Base-by-base conservation (phyloP, 768 basidiomycete genomes). In the Neoboletus subvelutipes region DNA sequence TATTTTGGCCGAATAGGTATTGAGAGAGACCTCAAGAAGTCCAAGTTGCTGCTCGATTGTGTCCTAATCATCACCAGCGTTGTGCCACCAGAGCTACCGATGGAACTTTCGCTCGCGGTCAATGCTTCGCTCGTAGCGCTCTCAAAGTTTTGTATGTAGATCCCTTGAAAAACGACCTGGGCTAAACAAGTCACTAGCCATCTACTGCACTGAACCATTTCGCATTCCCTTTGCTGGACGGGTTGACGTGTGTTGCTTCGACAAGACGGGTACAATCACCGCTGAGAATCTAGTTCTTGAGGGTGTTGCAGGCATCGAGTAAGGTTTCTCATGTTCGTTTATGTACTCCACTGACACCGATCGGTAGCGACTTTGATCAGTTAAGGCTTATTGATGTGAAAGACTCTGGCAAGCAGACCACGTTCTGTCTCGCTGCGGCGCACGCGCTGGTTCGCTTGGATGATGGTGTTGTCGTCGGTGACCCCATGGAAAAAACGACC, bases 201-300 rank as follows among this genome's bases (percentile, higher is more conserved):
- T 98, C 57, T 99, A 95, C 76, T 98, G 97, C 70, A 99, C 97
- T 18, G 97, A 99, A 67, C 97, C 97, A 1, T 98, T 99, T 84
- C 85, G 97, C 22, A 99, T 98, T 59, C 95, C 97, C 0, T 91
- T 78, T 59, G 97, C 97, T 6, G 97, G 97, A 6, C 84, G 94
- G 22, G 94, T 98, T 3, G 97, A 99, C 64, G 89, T 98, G 17
- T 99, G 97, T 73, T 98, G 97, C 74, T 98, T 99, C 64, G 97
- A 99, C 75, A 99, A 99, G 80, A 99, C 97, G 0, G 97, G 96
- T 24, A 98, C 97, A 0, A 98, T 99, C 63, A 99, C 97, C 0
- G 93, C 93, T 0, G 95, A 98, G 71, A 88, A 94, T 70, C 76
- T 98, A 13, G 94, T 98, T 9, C 80, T 98, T 1, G 95, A 99